Conservation (phyloP, 2,329 filamentous ascomycete species). For the Cladosporium sp. region DNA sequence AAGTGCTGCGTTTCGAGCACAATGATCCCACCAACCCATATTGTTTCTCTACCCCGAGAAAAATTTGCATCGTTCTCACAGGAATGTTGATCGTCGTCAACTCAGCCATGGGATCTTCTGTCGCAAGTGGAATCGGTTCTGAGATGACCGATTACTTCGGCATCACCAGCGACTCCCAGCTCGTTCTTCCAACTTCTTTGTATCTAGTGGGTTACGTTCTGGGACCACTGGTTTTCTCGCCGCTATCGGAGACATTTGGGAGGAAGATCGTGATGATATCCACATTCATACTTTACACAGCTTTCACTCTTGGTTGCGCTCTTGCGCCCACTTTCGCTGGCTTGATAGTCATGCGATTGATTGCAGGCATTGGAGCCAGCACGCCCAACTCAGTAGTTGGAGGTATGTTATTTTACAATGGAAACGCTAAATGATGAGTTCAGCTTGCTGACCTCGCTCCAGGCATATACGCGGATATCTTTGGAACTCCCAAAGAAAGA, state of each 20-base stretch:
- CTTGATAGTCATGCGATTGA: constrained; percentile 40
- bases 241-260: constrained; percentile 42
- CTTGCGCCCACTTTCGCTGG: constrained; percentile 40
- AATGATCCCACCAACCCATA: constrained; percentile 29
- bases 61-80: constrained; percentile 50
- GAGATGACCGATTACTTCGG: constrained; percentile 54
- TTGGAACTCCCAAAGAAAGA: constrained; percentile 49
- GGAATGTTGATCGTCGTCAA: constrained; percentile 60
- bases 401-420: too few species aligned
- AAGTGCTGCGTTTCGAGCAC: constrained; percentile 32
- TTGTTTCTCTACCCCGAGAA: constrained; percentile 39
- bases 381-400: constrained; percentile 51
- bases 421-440: too few species aligned
- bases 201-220: constrained; percentile 47
- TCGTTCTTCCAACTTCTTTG: constrained; percentile 46
- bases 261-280: constrained; percentile 45
- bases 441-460: too few species aligned
- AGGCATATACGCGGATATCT: constrained; percentile 65
- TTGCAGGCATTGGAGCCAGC: constrained; percentile 41
- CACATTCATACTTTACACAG: constrained; percentile 45
- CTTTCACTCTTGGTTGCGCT: constrained; percentile 43
- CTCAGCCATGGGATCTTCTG: constrained; percentile 60
- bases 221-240: constrained; percentile 41
- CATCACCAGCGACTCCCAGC: constrained; percentile 42
- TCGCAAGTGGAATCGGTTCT: constrained; percentile 51